Evolutionary conservation across 441 rosid species (phyloP).

Genomic region (Mallotus repandus): DNA sequence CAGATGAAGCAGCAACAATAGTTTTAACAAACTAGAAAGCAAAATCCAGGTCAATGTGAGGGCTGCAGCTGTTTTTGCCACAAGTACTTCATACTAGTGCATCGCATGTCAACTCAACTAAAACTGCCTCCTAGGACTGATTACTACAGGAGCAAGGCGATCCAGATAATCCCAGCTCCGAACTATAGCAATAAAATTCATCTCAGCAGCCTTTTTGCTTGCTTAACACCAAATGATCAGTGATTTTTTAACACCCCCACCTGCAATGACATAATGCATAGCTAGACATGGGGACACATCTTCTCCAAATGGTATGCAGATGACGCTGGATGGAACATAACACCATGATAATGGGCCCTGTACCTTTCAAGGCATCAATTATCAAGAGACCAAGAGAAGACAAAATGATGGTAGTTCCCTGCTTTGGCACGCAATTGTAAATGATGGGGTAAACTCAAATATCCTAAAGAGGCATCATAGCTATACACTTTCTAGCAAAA

Average conservation of each 20-base stretch:
- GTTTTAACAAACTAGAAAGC: neutral
- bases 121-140: neutral
- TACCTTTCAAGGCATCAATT: neutral
- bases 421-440: neutral
- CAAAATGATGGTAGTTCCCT: slow-evolving; percentile 14
- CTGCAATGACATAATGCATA: neutral
- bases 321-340: neutral
- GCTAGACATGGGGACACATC: neutral
- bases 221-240: neutral
- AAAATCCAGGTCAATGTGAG: neutral
- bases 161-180: neutral
- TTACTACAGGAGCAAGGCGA: neutral
- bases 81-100: neutral
- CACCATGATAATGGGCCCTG: neutral
- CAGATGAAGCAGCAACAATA: neutral
- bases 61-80: neutral
- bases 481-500: neutral
- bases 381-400: neutral
- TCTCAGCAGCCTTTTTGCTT: neutral
- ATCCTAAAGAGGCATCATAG: neutral
- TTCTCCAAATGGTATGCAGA: too few relatives aligned
- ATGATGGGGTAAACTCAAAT: neutral
- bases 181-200: neutral
- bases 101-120: neutral
- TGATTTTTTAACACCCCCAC: neutral